Base-by-base conservation (phyloP, 148 eudicot genomes). In the Spergularia bocconei region DNA sequence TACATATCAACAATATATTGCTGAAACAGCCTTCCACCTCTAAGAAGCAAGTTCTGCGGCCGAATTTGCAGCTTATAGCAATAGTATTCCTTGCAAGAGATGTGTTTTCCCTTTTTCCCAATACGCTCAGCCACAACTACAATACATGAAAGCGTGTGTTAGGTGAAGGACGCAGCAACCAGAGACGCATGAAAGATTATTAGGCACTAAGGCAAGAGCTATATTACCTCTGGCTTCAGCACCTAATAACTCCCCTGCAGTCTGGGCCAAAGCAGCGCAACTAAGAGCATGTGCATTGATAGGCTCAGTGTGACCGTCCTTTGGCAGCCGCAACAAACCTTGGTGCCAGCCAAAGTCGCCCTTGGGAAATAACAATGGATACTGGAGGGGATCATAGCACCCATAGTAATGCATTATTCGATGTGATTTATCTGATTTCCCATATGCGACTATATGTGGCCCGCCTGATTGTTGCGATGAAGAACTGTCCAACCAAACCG, bases 351-450 rank as follows among this genome's bases (percentile, higher is more conserved):
- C 68, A 33, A 11, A 47, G 0, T 69, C 59, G 2, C 73, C 68
- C 4, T 13, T 11, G 1, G 60, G 59, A 5, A 21, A 69, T 23
- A 50, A 2, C 10, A 69, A 29, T 0, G 68, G 67, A 58, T 69
- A 47, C 11, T 76, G 71, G 1, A 56, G 8, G 0, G 65, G 79
- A 8, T 57, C 72, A 56, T 76, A 76, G 17, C 56, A 76, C 5
- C 57, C 66, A 21, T 54, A 67, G 23, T 67, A 75, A 14, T 39
- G 73, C 66, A 6, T 56, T 1, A 76, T 44, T 4, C 7, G 3
- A 13, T 59, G 68, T 1, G 73, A 11, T 3, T 15, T 3, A 7
- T 57, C 12, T 0, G 48, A 20, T 48, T 25, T 29, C 5, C 58
- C 58, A 4, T 0, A 38, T 0, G 58, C 73, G 7, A 51, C 19